Evolutionary conservation across 768 basidiomycete species (phyloP), one percentile per base, ranked within the genome.

Genomic region (Russula lepida): DNA sequence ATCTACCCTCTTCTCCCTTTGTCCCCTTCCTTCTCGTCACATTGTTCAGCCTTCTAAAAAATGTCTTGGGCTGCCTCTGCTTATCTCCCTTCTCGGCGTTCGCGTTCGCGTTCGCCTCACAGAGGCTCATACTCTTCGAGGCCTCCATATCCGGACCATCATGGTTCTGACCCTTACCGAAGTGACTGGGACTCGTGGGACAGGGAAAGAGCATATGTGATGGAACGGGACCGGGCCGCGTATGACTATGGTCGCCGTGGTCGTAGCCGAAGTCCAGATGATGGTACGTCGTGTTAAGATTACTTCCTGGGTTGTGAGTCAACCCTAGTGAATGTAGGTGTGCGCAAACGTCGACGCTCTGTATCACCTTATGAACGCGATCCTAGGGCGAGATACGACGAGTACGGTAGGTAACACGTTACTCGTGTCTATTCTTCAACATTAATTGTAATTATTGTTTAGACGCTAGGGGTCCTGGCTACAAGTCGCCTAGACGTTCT

Each of bases 201-300:
- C 71, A 79, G 88, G 71, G 88, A 89, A 66, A 79, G 85, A 66
- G 76, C 76, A 58, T 86, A 83, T 81, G 78, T 78, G 43, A 83
- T 86, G 69, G 86, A 88, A 67, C 79, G 88, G 68, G 89, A 89
- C 63, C 80, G 89, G 66, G 76, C 75, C 39, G 75, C 77, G 33
- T 86, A 88, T 66, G 88, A 91, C 43, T 85, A 87, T 67, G 71
- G 75, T 54, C 79, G 88, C 65, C 82, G 88, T 51, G 84, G 84
- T 17, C 77, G 91, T 65, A 92, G 90, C 74, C 82, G 90, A 49
- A 91, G 88, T 70, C 90, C 89, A 1, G 90, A 89, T 55, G 91
- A 92, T 68, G 76, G 89, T 84, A 60, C 37, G 76, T 70, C 21
- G 17, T 30, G 8, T 60, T 37, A 48, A 30, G 2, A 52, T 37